Evolutionary conservation across 352 stramenopile species (phyloP), one percentile per base, ranked within the genome.

Genomic region (Phytophthora rubi): DNA sequence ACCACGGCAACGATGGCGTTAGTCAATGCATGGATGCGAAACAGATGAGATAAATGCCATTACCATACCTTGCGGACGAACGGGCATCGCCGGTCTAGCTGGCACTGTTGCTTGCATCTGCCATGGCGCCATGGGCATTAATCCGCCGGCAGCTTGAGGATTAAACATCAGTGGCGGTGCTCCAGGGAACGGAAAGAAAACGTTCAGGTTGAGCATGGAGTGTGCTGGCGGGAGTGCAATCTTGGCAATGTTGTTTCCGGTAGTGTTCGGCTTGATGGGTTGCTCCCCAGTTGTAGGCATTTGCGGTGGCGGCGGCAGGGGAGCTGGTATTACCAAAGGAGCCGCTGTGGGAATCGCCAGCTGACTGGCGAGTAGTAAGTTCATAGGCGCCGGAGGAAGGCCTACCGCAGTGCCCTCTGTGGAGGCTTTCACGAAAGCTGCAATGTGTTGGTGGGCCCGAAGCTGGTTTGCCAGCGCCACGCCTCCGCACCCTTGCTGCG

Each of bases 201-300:
- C 75, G 49, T 77, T 74, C 3, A 84, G 13, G 54, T 77, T 74
- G 59, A 61, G 63, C 21, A 73, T 66, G 15, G 79, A 81, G 15
- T 77, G 58, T 49, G 77, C 59, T 37, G 81, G 61, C 4, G 82
- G 82, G 10, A 90, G 44, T 8, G 76, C 70, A 26, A 91, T 71
- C 64, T 88, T 88, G 23, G 70, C 23, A 30, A 55, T 9, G 26
- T 13, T 64, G 30, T 16, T 65, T 68, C 37, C 59, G 2, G 53
- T 55, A 33, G 49, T 32, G 16, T 53, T 67, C 4, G 70, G 70
- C 33, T 64, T 75, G 42, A 80, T 77, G 37, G 18, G 66, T 33
- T 69, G 61, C 13, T 56, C 51, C 0, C 7, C 58, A 66, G 13
- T 12, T 33, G 32, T 23, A 57, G 35, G 30, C 15, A 66, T 15